Evolutionary conservation across 768 basidiomycete species (phyloP), one percentile per base, ranked within the genome.

Genomic region (Cystofilobasidium bisporidii): DNA sequence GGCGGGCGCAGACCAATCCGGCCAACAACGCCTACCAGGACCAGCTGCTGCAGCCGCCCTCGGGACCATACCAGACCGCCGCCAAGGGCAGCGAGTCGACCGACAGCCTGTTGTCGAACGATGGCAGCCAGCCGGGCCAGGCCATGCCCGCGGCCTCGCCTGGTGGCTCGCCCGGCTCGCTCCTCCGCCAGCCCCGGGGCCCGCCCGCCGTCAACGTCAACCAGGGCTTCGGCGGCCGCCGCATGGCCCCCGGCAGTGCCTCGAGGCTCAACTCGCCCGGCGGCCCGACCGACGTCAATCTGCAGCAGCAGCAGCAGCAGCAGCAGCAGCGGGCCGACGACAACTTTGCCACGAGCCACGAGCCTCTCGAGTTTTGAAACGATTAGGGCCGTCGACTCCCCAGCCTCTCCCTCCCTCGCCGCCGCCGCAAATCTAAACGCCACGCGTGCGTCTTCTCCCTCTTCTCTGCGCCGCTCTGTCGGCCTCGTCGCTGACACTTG

Each of bases 311-410:
- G 3, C 63, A 50, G 17, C 63, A 64, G 53, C 63, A 64, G 38
- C 63, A 64, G 63, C 45, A 47, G 63, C 43, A 56, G 64, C 26
- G 57, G 56, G 28, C 33, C 14, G 56, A 58, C 28, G 64, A 65
- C 24, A 57, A 48, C 32, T 65, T 65, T 32, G 56, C 64, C 18
- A 65, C 64, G 24, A 24, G 28, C 15, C 64, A 58, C 64, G 64
- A 65, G 33, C 41, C 64, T 8, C 64, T 65, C n/a, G 64, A 65
- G 33, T 41, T 65, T n/a, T 65, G 36, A 41, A n/a, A 45, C n/a
- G 9, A 22, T n/a, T 12, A 45, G 45, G 11, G 20, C 45, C 45
- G 45, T 5, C 20, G 20, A 5, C 45, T 15, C 5, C 5, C 45
- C 11, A n/a, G 11, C 45, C 45, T 20, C 45, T 22, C 20, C 11